Evolutionary conservation across 257 asterid genomes (phyloP).

Genomic region (Euphrasia confusa): DNA sequence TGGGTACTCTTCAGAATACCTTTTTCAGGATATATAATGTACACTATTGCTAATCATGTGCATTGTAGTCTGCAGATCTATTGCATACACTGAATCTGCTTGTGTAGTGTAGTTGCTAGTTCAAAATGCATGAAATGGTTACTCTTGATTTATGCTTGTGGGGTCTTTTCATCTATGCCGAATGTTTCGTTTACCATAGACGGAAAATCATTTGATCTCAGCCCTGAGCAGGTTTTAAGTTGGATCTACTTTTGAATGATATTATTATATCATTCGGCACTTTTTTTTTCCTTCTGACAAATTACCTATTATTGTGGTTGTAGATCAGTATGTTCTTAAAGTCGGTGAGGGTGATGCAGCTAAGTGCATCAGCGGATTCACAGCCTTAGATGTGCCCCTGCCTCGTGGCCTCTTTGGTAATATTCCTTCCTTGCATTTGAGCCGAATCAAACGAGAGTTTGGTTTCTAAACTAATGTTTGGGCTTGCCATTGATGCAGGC

Average conservation of each 20-base stretch:
- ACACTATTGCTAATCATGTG: too few species aligned
- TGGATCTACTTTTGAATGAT: too few species aligned
- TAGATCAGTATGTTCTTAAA: conserved; percentile 69
- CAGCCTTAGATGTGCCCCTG: too few species aligned
- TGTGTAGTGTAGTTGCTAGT: too few species aligned
- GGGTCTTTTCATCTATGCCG: conserved; percentile 63
- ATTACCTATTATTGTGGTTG: neutral
- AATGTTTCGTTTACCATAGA: conserved; percentile 79
- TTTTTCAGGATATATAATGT: too few species aligned
- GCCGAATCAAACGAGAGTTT: neutral
- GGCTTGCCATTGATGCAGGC: conserved; percentile 32
- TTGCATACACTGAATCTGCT: too few species aligned
- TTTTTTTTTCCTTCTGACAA: too few species aligned
- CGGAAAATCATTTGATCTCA: conserved; percentile 26
- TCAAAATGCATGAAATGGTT: too few species aligned
- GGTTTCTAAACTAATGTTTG: neutral
- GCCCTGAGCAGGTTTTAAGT: too few species aligned
- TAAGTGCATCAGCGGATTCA: too few species aligned
- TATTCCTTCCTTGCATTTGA: neutral
- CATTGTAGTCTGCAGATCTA: too few species aligned
- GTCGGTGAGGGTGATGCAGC: conserved; percentile 53
- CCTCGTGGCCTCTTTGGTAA: conserved; percentile 42
- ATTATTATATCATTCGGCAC: conserved; percentile 33
- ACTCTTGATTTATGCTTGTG: conserved; percentile 31
- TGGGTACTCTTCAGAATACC: too few species aligned